Conservation (phyloP, 2,329 filamentous ascomycete genomes). For the Fusarium sp. region DNA sequence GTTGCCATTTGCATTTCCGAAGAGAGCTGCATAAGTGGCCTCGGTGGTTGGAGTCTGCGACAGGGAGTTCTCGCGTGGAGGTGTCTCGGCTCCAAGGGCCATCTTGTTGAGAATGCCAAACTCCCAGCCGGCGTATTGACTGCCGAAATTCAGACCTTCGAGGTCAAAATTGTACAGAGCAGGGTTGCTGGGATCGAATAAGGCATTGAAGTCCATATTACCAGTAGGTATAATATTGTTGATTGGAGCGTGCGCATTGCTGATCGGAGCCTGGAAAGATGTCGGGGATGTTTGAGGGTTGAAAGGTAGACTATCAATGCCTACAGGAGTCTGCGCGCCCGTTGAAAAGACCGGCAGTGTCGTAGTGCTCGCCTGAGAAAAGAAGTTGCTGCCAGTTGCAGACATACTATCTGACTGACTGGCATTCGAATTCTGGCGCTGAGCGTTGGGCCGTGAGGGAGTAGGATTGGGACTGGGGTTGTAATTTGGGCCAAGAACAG, state of each 20-base stretch:
- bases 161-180: constrained; percentile 96
- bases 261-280: constrained; percentile 68
- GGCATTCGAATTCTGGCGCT: constrained; percentile 60
- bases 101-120: constrained; percentile 97
- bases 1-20: constrained; percentile 60
- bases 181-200: constrained; percentile 93
- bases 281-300: constrained; percentile 78
- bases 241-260: constrained; percentile 59
- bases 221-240: constrained; percentile 62
- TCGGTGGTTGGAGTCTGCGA: constrained; percentile 53
- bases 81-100: constrained; percentile 79
- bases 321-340: constrained; percentile 56
- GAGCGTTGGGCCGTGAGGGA: constrained; percentile 57
- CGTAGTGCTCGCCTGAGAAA: constrained; percentile 56
- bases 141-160: constrained; percentile 87
- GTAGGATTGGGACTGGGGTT: constrained; percentile 65
- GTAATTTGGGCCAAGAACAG: constrained; percentile 79
- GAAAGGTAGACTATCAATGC: constrained; percentile 63
- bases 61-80: constrained; percentile 71
- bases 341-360: constrained; percentile 63
- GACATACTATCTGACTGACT: constrained; percentile 59
- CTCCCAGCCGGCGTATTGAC: constrained; percentile 93
- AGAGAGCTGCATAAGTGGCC: constrained; percentile 57
- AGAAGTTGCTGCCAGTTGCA: constrained; percentile 57
- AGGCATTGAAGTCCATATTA: constrained; percentile 62